phyloP scores from a whole-genome alignment of 768 basidiomycete genomes.

The Tulasnella sp. region DNA sequence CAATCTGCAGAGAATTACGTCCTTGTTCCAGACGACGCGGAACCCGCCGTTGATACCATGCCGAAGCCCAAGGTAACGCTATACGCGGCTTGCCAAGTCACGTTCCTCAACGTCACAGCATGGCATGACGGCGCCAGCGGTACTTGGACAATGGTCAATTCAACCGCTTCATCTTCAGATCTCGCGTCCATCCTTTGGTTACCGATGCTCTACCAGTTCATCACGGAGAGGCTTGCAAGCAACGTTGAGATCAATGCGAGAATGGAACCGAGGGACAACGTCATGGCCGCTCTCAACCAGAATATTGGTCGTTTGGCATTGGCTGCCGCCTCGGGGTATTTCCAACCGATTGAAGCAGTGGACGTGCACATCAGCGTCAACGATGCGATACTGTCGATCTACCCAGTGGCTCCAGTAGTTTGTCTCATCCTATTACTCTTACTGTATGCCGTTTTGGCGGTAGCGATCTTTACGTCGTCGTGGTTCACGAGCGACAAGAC shows the following conservation, averaged over 20 bases:
- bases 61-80: not conserved
- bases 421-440: not conserved
- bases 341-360: not conserved
- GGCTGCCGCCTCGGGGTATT: not conserved
- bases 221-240: slow-evolving; percentile 1
- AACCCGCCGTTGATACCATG: not conserved
- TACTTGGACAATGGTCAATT: slow-evolving; percentile 2
- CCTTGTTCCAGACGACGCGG: not conserved
- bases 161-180: not conserved
- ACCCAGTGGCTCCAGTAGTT: not conserved
- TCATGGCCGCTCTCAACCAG: slow-evolving; percentile 10
- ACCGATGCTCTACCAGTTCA: slow-evolving; percentile 1
- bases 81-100: not conserved
- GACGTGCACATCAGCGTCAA: not conserved
- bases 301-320: not conserved
- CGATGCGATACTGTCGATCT: not conserved
- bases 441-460: not conserved
- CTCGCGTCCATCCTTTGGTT: not conserved
- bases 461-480: not conserved
- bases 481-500: not conserved
- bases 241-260: not conserved
- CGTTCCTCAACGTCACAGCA: not conserved
- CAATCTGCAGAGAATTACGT: not conserved
- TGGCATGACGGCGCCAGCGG: not conserved
- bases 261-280: not conserved